phyloP scores from a whole-genome alignment of 352 stramenopile species.

The Phytophthora ramorum region DNA sequence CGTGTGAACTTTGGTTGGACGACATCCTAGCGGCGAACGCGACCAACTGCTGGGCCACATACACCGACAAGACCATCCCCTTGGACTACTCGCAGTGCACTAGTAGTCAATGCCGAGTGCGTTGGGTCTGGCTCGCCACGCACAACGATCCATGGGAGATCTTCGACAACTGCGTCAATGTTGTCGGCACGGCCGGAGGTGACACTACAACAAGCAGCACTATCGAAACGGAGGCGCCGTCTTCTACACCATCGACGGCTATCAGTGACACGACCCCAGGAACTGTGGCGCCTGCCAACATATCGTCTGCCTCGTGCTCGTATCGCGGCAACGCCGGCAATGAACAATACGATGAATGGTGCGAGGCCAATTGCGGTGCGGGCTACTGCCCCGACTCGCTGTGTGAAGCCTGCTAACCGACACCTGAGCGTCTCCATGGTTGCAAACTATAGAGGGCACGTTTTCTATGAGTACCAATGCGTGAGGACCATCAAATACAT shows the following conservation, averaged over 20 bases:
- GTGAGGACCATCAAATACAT: background rate
- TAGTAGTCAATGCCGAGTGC: slow-evolving; percentile 37
- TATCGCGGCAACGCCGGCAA: slow-evolving; percentile 20
- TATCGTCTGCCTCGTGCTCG: slow-evolving; percentile 8
- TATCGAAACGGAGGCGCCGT: slow-evolving; percentile 6
- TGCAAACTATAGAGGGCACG: background rate
- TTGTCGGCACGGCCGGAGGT: slow-evolving; percentile 12
- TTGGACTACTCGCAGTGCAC: slow-evolving; percentile 49
- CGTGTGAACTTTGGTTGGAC: slow-evolving; percentile 53
- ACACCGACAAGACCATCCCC: slow-evolving; percentile 34
- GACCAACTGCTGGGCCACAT: slow-evolving; percentile 43
- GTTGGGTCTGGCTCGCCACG: slow-evolving; percentile 56
- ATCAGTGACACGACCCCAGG: slow-evolving; percentile 6
- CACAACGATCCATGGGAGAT: slow-evolving; percentile 55
- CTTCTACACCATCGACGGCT: background rate
- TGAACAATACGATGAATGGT: slow-evolving; percentile 35
- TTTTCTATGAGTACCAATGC: background rate
- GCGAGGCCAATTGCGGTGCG: slow-evolving; percentile 34
- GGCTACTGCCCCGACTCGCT: slow-evolving; percentile 34
- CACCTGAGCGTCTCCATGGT: background rate
- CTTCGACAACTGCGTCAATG: slow-evolving; percentile 51
- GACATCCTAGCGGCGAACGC: slow-evolving; percentile 25
- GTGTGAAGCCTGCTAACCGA: slow-evolving; percentile 28
- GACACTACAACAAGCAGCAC: slow-evolving; percentile 1
- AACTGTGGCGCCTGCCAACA: slow-evolving; percentile 14